Conservation (phyloP, 148 eudicot genomes). For the Agrostemma githago region DNA sequence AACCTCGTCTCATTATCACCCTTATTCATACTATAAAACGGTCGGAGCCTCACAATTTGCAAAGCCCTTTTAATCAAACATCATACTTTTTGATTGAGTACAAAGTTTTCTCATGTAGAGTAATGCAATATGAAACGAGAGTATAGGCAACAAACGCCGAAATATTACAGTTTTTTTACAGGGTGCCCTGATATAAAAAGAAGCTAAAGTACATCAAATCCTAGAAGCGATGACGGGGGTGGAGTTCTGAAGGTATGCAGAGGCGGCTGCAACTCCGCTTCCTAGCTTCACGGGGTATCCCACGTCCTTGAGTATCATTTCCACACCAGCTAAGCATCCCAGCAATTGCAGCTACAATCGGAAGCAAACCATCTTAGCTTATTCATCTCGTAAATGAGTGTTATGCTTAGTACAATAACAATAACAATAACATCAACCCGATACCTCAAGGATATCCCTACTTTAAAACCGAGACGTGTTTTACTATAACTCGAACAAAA, state of each 20-base stretch:
- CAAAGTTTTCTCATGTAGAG: constrained; percentile 12
- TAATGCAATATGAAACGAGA: constrained; percentile 4
- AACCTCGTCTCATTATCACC: no score
- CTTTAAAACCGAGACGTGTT: neutral
- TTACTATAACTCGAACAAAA: neutral
- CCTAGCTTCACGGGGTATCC: constrained; percentile 94
- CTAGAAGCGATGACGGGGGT: constrained; percentile 85
- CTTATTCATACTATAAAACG: no score
- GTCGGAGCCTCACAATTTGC: no score
- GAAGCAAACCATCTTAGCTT: neutral
- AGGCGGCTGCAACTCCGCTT: constrained; percentile 90
- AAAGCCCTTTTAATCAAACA: constrained; percentile 8
- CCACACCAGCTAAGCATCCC: constrained; percentile 96
- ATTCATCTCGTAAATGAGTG: no score
- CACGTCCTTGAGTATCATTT: constrained; percentile 95
- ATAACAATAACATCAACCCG: no score
- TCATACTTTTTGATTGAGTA: constrained; percentile 5
- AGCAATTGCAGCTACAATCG: constrained; percentile 78
- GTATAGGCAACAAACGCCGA: constrained; percentile 16
- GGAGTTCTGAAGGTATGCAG: constrained; percentile 67
- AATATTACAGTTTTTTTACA: constrained; percentile 30
- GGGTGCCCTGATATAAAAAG: constrained; percentile 11
- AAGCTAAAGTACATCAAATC: constrained; percentile 54
- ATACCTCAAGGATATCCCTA: neutral
- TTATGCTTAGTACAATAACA: no score